phyloP scores from a whole-genome alignment of 441 rosid species.

The Populus hybrid region DNA sequence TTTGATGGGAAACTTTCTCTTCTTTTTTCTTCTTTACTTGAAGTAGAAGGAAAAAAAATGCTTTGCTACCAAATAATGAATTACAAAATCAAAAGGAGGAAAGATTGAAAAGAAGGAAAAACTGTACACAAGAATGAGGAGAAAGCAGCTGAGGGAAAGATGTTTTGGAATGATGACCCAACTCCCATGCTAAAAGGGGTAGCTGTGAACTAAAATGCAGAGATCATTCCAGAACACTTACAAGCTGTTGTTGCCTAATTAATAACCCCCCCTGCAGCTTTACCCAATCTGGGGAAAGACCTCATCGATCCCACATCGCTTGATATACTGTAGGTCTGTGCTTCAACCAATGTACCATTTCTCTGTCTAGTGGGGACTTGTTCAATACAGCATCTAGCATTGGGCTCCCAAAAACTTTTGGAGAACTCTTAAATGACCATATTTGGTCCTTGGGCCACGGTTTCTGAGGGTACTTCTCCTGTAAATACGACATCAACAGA shows the following conservation, averaged over 20 bases:
- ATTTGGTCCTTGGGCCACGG: slow-evolving; percentile 96
- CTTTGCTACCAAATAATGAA: slow-evolving; percentile 33
- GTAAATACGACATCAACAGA: slow-evolving; percentile 10
- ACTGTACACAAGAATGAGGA: slow-evolving; percentile 45
- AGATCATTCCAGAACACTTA: slow-evolving; percentile 45
- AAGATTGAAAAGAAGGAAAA: neutral
- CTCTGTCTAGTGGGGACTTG: slow-evolving; percentile 59
- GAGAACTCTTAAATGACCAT: slow-evolving; percentile 70
- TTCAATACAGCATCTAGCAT: slow-evolving; percentile 77
- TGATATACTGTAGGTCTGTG: slow-evolving; percentile 66
- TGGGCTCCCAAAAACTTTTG: slow-evolving; percentile 79
- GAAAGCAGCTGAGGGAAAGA: slow-evolving; percentile 20
- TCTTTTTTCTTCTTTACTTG: too few species aligned
- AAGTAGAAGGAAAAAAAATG: too few species aligned
- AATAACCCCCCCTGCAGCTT: slow-evolving; percentile 10
- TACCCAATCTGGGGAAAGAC: neutral
- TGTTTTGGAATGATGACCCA: slow-evolving; percentile 46
- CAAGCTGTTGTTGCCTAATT: slow-evolving; percentile 1
- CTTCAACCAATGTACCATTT: slow-evolving; percentile 86
- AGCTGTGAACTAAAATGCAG: slow-evolving; percentile 39
- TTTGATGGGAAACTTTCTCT: too few species aligned
- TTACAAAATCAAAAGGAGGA: slow-evolving; percentile 30
- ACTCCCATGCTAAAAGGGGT: slow-evolving; percentile 43
- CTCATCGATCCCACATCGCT: slow-evolving; percentile 78
- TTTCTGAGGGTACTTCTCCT: slow-evolving; percentile 88